These are phyloP conservation scores for Fusarium secorum DNA, from an alignment of 2,329 filamentous ascomycete genomes.

Conservation along the genomic window DNA sequence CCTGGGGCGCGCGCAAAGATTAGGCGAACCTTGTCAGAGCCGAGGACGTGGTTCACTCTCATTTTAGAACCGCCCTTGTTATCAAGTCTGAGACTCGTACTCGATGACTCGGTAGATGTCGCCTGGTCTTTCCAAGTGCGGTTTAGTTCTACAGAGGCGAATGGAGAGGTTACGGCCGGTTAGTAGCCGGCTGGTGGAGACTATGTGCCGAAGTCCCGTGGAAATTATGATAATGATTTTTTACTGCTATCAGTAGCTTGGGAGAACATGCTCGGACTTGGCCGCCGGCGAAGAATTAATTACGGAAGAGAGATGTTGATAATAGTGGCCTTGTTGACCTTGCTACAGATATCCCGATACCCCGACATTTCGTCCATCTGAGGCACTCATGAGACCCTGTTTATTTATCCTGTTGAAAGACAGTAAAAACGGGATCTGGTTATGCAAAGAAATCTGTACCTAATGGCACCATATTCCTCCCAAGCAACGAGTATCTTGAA, in stretches of 20 bases:
- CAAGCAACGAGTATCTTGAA: not conserved
- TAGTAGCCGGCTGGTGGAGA: slow-evolving; percentile 8
- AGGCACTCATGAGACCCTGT: not conserved
- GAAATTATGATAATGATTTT: not conserved
- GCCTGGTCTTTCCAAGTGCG: slow-evolving; percentile 9
- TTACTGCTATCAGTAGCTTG: not conserved
- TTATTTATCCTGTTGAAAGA: not conserved
- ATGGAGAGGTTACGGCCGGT: not conserved
- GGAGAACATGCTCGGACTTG: not conserved
- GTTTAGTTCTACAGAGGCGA: not conserved
- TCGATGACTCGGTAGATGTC: not conserved
- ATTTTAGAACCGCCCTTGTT: not conserved
- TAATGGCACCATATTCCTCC: no score
- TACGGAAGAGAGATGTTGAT: not conserved
- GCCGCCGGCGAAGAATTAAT: not conserved
- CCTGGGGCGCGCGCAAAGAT: not conserved
- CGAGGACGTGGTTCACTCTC: not conserved
- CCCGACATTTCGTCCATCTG: no score
- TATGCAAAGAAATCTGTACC: not conserved
- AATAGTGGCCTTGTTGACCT: no score
- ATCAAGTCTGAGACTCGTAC: not conserved
- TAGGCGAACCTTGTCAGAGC: not conserved
- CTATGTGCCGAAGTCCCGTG: slow-evolving; percentile 7
- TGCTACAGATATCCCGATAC: not conserved
- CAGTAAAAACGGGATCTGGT: fast-evolving